These are phyloP conservation scores for Cladorrhinum sp. DNA, from an alignment of 2,329 filamentous ascomycete species.

Conservation along the genomic window DNA sequence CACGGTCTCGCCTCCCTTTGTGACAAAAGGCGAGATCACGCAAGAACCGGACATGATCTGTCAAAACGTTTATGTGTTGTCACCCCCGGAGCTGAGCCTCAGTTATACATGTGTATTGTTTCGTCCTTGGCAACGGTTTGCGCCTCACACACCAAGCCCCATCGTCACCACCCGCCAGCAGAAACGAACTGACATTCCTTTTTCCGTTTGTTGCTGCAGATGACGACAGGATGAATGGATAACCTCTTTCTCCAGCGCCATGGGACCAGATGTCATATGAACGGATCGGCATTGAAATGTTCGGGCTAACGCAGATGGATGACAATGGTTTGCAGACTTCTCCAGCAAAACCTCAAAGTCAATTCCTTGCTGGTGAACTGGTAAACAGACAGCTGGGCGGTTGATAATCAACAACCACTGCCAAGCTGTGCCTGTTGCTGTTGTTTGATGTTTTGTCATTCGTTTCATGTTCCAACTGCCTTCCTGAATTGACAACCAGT, in stretches of 20 bases:
- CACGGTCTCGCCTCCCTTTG: neutral
- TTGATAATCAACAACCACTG: neutral
- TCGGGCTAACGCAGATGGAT: neutral
- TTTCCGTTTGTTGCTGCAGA: too few relatives aligned
- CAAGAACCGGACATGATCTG: neutral
- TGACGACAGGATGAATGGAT: too few relatives aligned
- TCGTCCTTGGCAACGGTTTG: neutral
- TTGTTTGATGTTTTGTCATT: constrained; percentile 5
- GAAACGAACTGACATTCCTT: too few relatives aligned
- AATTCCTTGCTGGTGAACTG: neutral
- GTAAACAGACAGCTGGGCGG: neutral
- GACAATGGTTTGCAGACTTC: neutral
- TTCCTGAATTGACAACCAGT: neutral
- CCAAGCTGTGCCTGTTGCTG: neutral
- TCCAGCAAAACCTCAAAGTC: neutral
- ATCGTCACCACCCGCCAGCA: too few relatives aligned
- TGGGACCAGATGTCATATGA: too few relatives aligned
- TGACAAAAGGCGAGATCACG: neutral
- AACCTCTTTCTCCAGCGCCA: too few relatives aligned
- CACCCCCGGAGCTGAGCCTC: neutral
- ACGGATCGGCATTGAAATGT: too few relatives aligned
- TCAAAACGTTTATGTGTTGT: neutral
- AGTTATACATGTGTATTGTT: neutral
- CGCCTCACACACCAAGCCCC: neutral
- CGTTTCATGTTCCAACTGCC: constrained; percentile 9